Conservation (phyloP, 2,329 filamentous ascomycete species). For the Atkinsonella hypoxylon region DNA sequence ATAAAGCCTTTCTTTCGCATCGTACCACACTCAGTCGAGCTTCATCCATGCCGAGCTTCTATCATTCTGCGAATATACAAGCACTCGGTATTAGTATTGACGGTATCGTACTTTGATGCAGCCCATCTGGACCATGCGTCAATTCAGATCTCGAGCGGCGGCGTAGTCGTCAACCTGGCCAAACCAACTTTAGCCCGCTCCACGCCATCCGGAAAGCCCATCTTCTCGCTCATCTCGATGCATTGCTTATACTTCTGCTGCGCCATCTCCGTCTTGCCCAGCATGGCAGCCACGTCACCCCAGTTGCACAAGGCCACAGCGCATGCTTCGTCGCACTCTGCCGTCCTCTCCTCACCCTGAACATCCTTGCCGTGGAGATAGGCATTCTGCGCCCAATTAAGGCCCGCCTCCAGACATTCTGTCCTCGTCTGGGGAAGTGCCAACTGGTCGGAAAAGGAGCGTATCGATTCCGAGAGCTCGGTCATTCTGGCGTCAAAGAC, state of each 20-base stretch:
- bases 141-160: not conserved
- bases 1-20: too few relatives aligned
- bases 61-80: too few relatives aligned
- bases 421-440: constrained; percentile 36
- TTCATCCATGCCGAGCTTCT: too few relatives aligned
- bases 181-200: constrained; percentile 41
- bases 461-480: constrained; percentile 17
- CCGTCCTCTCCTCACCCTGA: constrained; percentile 50
- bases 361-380: constrained; percentile 55
- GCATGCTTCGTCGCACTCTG: constrained; percentile 76
- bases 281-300: constrained; percentile 69
- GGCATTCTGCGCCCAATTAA: constrained; percentile 70
- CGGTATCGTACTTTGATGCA: too few relatives aligned
- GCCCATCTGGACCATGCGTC: not conserved
- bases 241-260: constrained; percentile 58
- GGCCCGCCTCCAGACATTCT: constrained; percentile 55
- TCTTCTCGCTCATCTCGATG: constrained; percentile 42
- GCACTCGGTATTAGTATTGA: too few relatives aligned
- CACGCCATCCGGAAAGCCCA: constrained; percentile 40
- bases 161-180: constrained; percentile 16
- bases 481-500: constrained; percentile 20
- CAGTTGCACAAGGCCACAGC: constrained; percentile 78
- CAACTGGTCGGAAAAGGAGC: constrained; percentile 14
- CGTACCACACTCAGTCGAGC: too few relatives aligned
- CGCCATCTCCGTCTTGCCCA: constrained; percentile 53